Evolutionary conservation across 805 yeast genomes (phyloP).

Genomic region (Ogataea salicorniae): DNA sequence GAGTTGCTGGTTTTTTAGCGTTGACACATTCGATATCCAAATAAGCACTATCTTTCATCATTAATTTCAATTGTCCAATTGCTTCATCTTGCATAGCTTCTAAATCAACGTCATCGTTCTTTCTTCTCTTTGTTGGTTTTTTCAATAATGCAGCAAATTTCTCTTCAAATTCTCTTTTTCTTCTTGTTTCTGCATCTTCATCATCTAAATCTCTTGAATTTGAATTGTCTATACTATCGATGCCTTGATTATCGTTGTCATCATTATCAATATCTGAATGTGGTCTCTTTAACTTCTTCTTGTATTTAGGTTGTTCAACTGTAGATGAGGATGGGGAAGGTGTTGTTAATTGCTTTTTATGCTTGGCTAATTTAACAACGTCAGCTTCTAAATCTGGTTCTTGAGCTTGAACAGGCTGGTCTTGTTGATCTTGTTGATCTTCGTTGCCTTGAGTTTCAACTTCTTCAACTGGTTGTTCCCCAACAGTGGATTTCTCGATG

Average conservation of each 20-base stretch:
- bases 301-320: slow-evolving; percentile 6
- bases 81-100: slow-evolving; percentile 94
- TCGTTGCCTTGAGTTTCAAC: not conserved
- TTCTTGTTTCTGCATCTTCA: slow-evolving; percentile 30
- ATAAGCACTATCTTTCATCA: slow-evolving; percentile 86
- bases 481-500: not conserved
- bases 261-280: slow-evolving; percentile 1
- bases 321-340: not conserved
- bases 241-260: not conserved
- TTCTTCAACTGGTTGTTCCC: not conserved
- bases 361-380: slow-evolving; percentile 3
- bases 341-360: not conserved
- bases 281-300: slow-evolving; percentile 11
- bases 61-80: slow-evolving; percentile 73
- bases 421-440: slow-evolving; percentile 3
- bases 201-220: slow-evolving; percentile 1
- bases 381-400: slow-evolving; percentile 8
- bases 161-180: slow-evolving; percentile 75
- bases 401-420: slow-evolving; percentile 2
- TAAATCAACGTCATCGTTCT: slow-evolving; percentile 84
- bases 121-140: slow-evolving; percentile 52
- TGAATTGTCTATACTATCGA: not conserved
- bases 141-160: slow-evolving; percentile 74
- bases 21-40: slow-evolving; percentile 55
- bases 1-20: slow-evolving; percentile 64